Percentiles rank a stretch among this genome's conserved stretches.
These are phyloP conservation scores for Cucumis melo DNA, from an alignment of 306 rosid species.

Conservation along the genomic window DNA sequence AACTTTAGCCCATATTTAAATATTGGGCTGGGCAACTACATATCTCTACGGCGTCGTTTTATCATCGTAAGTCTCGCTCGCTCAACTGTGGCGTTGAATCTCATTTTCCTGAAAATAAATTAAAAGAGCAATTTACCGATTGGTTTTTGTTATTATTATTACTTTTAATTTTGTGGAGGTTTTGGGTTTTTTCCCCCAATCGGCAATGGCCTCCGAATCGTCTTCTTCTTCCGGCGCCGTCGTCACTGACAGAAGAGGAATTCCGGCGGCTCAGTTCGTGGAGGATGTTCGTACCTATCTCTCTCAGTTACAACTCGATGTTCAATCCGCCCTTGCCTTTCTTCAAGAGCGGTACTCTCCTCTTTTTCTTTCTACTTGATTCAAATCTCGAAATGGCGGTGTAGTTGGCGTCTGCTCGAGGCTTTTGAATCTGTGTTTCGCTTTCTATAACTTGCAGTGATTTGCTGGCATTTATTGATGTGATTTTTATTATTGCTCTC, in stretches of 20 bases:
- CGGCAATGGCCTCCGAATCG: slow-evolving; percentile 35
- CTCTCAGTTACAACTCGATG: slow-evolving; percentile 48
- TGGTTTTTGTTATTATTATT: background rate
- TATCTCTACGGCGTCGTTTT: background rate
- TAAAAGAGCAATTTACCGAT: background rate
- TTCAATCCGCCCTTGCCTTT: slow-evolving; percentile 56
- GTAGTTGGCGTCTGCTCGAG: background rate
- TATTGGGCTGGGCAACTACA: background rate
- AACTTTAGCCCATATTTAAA: background rate
- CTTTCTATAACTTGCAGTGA: background rate
- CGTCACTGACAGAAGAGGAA: slow-evolving; percentile 72
- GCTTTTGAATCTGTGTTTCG: background rate
- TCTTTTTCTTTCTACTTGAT: background rate
- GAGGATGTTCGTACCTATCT: slow-evolving; percentile 83
- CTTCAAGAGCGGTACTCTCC: slow-evolving; percentile 48
- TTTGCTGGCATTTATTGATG: background rate
- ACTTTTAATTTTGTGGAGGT: background rate
- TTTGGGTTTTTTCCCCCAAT: slow-evolving; percentile 6
- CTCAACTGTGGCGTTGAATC: background rate
- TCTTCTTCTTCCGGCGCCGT: slow-evolving; percentile 25
- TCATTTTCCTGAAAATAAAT: background rate
- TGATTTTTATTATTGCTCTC: background rate
- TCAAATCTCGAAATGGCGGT: background rate
- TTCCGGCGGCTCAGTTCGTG: slow-evolving; percentile 87
- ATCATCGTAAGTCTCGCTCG: background rate